Base-by-base conservation (phyloP, 163 green algal genomes). In the Scenedesmus sp. region DNA sequence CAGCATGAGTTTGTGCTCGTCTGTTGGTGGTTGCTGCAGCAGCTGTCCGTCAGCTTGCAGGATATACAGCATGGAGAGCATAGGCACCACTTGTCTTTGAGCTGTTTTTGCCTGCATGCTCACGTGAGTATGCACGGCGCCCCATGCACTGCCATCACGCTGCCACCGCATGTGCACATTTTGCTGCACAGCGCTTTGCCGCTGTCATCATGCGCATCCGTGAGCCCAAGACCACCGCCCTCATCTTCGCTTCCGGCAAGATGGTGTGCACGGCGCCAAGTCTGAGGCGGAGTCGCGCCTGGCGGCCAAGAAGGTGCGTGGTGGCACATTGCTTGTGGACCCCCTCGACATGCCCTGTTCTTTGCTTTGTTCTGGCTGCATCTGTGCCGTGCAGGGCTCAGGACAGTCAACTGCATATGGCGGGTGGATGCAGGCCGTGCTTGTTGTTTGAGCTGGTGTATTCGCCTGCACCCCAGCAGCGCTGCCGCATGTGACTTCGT, bases 151-250 rank as follows among this genome's bases (percentile, higher is more conserved):
- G 65, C 65, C 30, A n/a, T 40, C 4, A 9, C 30, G 20, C 80
- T 56, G 43, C 80, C 30, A 40, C 30, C 40, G 20, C 65, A 24
- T 35, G 59, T 24, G 20, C 59, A 30, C 30, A 16, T 33, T 33
- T 22, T 18, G 65, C 65, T 76, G 65, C 65, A 40, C 96, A 99
- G 97, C 96, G 98, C 87, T 99, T 99, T 94, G 98, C 98, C 18
- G 98, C 98, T 0, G 98, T 99, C 37, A 99, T 99, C 94, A 99
- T 99, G 96, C 95, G 98, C 56, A 99, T 99, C 82, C 93, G 98
- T 15, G 98, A 99, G 59, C 98, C 98, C 65, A 99, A 99, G 94
- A 99, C 97, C 7, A 99, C 98, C 1, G 97, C 97, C 2, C 95
- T 99, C 46, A 99, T 99, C 81, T 99, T 99, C 90, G 96, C 96